Percentiles rank a stretch among this genome's conserved stretches.
These are phyloP conservation scores for Leonotis leonurus DNA, from an alignment of 257 asterid genomes.

Conservation along the genomic window DNA sequence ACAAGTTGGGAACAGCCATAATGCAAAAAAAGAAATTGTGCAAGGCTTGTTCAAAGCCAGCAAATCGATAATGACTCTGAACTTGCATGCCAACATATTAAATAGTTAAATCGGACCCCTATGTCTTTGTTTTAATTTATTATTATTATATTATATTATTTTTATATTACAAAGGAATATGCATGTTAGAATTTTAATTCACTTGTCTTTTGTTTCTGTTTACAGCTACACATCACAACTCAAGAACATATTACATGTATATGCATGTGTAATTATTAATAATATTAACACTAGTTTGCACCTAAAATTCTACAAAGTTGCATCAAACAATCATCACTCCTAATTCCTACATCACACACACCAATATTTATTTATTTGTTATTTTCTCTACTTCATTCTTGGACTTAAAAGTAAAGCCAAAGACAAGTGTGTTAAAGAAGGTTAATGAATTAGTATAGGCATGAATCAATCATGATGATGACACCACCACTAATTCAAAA, in stretches of 20 bases:
- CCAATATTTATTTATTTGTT: not conserved
- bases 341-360: not conserved
- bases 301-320: not conserved
- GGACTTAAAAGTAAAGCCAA: not conserved
- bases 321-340: not conserved
- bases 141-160: too few species aligned
- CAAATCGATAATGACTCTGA: slow-evolving; percentile 10
- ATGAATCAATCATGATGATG: not conserved
- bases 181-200: not conserved
- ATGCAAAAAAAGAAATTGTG: not conserved
- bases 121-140: not conserved
- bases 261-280: not conserved
- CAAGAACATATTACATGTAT: too few species aligned
- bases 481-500: not conserved
- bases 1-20: slow-evolving; percentile 11
- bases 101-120: not conserved
- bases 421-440: slow-evolving; percentile 10
- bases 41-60: slow-evolving; percentile 20
- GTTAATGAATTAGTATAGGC: slow-evolving; percentile 6
- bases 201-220: not conserved
- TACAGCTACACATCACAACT: not conserved
- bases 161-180: not conserved
- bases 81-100: slow-evolving; percentile 15
- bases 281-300: not conserved
- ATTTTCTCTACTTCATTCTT: not conserved